Evolutionary conservation across 305 asterid genomes (phyloP), one percentile per base, ranked within the genome.

Genomic region (Coffea humblotiana): DNA sequence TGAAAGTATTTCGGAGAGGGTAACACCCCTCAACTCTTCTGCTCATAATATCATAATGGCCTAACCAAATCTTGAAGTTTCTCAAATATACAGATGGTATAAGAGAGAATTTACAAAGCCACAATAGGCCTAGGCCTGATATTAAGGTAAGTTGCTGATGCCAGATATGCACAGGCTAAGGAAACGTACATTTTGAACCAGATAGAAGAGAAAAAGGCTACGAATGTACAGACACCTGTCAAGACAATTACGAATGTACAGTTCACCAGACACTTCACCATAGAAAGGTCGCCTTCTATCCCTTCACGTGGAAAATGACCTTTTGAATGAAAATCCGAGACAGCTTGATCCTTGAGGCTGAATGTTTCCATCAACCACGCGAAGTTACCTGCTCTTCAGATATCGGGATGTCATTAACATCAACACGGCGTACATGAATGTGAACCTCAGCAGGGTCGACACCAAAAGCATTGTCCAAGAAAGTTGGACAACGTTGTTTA

Each of bases 371-470:
- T 86, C 88, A 95, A 85, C 99, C 99, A 95, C 3, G 89, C 3
- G 89, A 86, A 37, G 89, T 82, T 72, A 85, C 82, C 81, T 88
- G 81, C 23, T 81, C 84, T 81, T 93, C 96, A 19, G 94, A 85
- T 71, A 80, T 64, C 49, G 97, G 98, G 60, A 95, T 84, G 61
- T 91, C 92, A 0, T 27, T 49, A 8, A 90, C 60, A 80, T 91
- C 47, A 76, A 95, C 70, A 27, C 98, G 91, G 2, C 88, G 88
- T 61, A 93, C 68, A 52, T 93, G 95, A 80, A 93, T 89, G 85
- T 95, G 99, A 79, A 95, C 97, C 86, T 95, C 99, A 0, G 98
- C 87, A 6, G 99, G 99, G 82, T 92, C 97, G 2, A 93, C 86
- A 12, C 99, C 99, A 71, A 78, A 95, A 56, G 89, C 97, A 18